Evolutionary conservation across 768 basidiomycete genomes (phyloP), one percentile per base, ranked within the genome.

Genomic region (Pluteus cervinus): DNA sequence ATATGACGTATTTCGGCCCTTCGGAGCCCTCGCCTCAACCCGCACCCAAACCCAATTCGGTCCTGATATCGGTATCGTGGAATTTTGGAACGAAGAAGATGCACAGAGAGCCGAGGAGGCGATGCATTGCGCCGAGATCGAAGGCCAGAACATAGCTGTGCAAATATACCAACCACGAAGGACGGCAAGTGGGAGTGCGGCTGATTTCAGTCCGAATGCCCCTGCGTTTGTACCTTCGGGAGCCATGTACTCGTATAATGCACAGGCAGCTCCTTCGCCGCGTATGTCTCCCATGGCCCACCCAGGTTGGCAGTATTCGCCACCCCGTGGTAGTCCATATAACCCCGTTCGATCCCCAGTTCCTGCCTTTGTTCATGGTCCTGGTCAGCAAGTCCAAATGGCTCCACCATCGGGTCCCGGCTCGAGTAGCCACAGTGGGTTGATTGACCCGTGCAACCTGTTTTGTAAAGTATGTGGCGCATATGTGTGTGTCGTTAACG

Each of bases 71-170:
- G 88, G 78, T 33, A 72, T 86, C 36, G 71, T 90, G 28, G 86
- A 91, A 56, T 91, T 85, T 56, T 90, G 86, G 85, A 75, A 81
- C 39, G 89, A 91, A 56, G 84, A 86, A 24, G 87, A 91, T 51
- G 88, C 86, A 5, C 72, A 76, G 17, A 63, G 70, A 16, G 88
- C 86, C 0, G 86, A 91, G 51, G 80, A 82, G 26, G 78, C 80
- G 2, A 71, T 91, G 75, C 86, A 90, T 58, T 89, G 85, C 47
- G 74, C 80, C 11, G 86, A 91, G 29, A 65, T 91, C 10, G 83
- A 84, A 28, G 87, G 86, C 8, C 81, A 84, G 52, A 88, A 87
- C 51, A 90, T 90, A 44, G 78, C 84, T 6, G 84, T 91, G 4
- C 84, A 86, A 48, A 54, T 85, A 28, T 90, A 84, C 54, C 82